Percentiles rank a stretch among this genome's conserved stretches.
phyloP scores from a whole-genome alignment of 1,284 basidiomycete genomes.

The Microbotryomycetes sp. region DNA sequence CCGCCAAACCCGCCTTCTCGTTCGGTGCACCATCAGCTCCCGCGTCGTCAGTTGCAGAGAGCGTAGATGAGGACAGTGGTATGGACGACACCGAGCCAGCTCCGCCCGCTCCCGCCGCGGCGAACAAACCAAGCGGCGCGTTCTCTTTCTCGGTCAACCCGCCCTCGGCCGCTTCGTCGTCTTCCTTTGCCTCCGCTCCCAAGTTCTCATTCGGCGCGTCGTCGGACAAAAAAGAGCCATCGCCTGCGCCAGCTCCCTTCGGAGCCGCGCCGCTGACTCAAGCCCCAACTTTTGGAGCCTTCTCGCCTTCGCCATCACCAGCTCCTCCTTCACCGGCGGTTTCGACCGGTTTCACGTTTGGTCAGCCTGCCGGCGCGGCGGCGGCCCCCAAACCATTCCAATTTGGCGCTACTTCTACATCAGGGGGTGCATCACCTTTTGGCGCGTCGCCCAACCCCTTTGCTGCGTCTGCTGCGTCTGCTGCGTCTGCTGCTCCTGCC shows the following conservation, averaged over 20 bases:
- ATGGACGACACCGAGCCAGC: constrained; percentile 27
- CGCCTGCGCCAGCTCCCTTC: constrained; percentile 4
- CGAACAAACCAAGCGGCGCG: background rate
- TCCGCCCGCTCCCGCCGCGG: background rate
- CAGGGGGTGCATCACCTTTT: no score
- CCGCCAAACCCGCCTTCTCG: background rate
- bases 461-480: background rate
- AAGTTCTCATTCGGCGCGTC: constrained; percentile 17
- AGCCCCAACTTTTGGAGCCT: background rate
- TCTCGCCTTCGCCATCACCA: constrained; percentile 10
- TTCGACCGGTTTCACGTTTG: constrained; percentile 14
- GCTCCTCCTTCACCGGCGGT: constrained; percentile 7
- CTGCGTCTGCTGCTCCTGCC: background rate
- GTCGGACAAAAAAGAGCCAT: background rate
- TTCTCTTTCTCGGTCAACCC: background rate
- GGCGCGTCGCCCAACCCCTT: background rate
- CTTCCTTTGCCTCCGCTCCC: background rate
- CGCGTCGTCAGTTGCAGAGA: constrained; percentile 1
- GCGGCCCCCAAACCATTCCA: background rate
- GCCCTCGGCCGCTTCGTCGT: background rate
- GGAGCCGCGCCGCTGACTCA: constrained; percentile 1
- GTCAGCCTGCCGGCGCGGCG: background rate
- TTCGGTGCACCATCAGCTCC: background rate
- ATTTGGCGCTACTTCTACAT: background rate
- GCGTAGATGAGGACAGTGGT: constrained; percentile 23